These are phyloP conservation scores for Carex pumila DNA, from an alignment of 176 grass and related monocot species.

Conservation along the genomic window DNA sequence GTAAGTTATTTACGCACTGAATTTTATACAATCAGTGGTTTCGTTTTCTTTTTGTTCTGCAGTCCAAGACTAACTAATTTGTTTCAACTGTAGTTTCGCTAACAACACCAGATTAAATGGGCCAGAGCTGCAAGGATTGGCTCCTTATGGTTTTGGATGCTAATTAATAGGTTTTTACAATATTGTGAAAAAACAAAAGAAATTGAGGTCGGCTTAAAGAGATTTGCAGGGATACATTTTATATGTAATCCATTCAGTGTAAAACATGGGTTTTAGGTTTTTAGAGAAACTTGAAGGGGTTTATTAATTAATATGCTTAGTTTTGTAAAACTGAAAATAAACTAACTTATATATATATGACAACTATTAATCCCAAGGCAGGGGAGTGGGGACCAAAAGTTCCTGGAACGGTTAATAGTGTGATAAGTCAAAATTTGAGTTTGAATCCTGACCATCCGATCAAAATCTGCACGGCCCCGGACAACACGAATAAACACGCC, in stretches of 20 bases:
- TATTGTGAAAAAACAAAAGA: not conserved
- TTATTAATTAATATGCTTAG: not conserved
- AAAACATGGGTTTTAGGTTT: not conserved
- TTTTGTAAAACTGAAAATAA: not conserved
- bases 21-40: not conserved
- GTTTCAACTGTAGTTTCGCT: conserved; percentile 58
- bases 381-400: too few relatives aligned
- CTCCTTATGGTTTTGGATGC: conserved; percentile 80
- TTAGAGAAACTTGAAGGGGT: not conserved
- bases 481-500: too few relatives aligned
- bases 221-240: not conserved
- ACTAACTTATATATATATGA: too few relatives aligned
- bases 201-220: not conserved
- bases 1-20: conserved; percentile 30
- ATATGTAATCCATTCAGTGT: not conserved
- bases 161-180: conserved; percentile 20
- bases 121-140: conserved; percentile 84
- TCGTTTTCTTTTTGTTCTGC: not conserved
- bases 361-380: too few relatives aligned
- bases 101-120: conserved; percentile 95
- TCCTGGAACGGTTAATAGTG: too few relatives aligned
- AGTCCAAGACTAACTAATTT: not conserved
- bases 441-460: too few relatives aligned
- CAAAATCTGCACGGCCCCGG: too few relatives aligned
- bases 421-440: too few relatives aligned